Conservation (phyloP, 2,329 filamentous ascomycete species). For the Dothistroma pini region DNA sequence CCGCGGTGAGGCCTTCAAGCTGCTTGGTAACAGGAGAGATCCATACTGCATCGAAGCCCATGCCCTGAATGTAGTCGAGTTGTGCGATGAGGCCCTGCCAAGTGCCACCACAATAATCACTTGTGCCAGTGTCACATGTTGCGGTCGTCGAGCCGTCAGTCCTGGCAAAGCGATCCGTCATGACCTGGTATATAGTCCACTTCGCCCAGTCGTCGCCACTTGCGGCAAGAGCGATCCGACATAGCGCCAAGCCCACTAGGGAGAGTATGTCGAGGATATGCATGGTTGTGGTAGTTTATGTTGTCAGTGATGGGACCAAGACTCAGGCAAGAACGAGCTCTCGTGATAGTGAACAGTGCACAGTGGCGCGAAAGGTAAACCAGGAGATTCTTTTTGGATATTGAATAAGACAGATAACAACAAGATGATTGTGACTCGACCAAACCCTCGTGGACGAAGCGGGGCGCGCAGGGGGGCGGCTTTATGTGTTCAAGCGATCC, state of each 20-base stretch:
- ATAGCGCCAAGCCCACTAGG: conserved; percentile 23
- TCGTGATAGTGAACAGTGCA: not conserved
- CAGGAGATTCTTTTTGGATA: not conserved
- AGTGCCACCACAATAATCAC: conserved; percentile 58
- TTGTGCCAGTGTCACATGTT: conserved; percentile 34
- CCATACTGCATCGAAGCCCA: conserved; percentile 40
- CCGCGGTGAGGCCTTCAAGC: conserved; percentile 37
- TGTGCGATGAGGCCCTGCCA: conserved; percentile 57
- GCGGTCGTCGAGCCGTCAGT: conserved; percentile 40
- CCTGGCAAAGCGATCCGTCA: conserved; percentile 43
- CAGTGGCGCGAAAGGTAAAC: conserved; percentile 1
- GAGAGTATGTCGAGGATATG: conserved; percentile 12
- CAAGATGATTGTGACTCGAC: conserved; percentile 3
- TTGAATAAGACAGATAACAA: conserved; percentile 7
- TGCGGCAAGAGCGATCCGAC: conserved; percentile 23
- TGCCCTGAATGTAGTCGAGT: conserved; percentile 59
- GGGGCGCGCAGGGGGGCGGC: conserved; percentile 10
- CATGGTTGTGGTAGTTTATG: conserved; percentile 15
- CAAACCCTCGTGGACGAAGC: not conserved
- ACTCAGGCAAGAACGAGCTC: not conserved
- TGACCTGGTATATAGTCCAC: conserved; percentile 42
- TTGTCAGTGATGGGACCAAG: not conserved
- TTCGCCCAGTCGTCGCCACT: conserved; percentile 37
- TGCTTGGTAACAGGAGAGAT: conserved; percentile 56
- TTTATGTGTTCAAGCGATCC: conserved; percentile 15